These are phyloP conservation scores for Fonsecaea pedrosoi DNA, from an alignment of 2,329 filamentous ascomycete genomes.

Conservation along the genomic window DNA sequence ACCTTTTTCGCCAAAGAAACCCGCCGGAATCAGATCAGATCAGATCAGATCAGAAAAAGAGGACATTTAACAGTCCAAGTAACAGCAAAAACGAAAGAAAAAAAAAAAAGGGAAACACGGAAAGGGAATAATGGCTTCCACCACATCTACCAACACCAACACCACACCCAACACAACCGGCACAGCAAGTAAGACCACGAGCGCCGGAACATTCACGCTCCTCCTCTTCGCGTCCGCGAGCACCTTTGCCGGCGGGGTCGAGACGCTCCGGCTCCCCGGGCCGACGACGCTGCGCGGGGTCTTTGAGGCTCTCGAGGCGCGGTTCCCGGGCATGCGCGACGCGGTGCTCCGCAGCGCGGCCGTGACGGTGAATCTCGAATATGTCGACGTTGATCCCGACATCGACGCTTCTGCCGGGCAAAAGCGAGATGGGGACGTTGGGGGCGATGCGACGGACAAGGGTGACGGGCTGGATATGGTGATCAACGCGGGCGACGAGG, in stretches of 20 bases:
- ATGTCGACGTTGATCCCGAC: slow-evolving; percentile 48
- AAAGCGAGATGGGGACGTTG: background rate
- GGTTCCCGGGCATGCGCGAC: slow-evolving; percentile 51
- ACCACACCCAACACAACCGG: too few relatives aligned
- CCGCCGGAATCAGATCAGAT: too few relatives aligned
- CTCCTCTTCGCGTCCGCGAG: slow-evolving; percentile 56
- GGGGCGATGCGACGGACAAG: background rate
- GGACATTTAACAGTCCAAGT: too few relatives aligned
- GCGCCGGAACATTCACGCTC: slow-evolving; percentile 48
- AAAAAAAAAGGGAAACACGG: too few relatives aligned
- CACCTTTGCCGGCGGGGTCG: slow-evolving; percentile 49
- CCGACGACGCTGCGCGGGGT: slow-evolving; percentile 49
- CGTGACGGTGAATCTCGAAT: slow-evolving; percentile 53
- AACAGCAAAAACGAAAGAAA: too few relatives aligned
- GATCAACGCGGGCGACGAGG: slow-evolving; percentile 51
- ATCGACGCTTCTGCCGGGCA: background rate
- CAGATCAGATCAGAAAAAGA: too few relatives aligned
- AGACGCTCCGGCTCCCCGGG: slow-evolving; percentile 49
- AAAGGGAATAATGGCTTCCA: too few relatives aligned
- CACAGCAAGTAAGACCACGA: background rate
- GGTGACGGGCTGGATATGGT: slow-evolving; percentile 36
- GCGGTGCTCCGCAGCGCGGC: slow-evolving; percentile 51
- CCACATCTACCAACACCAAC: too few relatives aligned
- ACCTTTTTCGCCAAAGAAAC: too few relatives aligned
- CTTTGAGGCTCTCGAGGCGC: slow-evolving; percentile 48